Evolutionary conservation across 2,329 filamentous ascomycete genomes (phyloP), one percentile per base, ranked within the genome.

Genomic region (Aspergillus sp.): DNA sequence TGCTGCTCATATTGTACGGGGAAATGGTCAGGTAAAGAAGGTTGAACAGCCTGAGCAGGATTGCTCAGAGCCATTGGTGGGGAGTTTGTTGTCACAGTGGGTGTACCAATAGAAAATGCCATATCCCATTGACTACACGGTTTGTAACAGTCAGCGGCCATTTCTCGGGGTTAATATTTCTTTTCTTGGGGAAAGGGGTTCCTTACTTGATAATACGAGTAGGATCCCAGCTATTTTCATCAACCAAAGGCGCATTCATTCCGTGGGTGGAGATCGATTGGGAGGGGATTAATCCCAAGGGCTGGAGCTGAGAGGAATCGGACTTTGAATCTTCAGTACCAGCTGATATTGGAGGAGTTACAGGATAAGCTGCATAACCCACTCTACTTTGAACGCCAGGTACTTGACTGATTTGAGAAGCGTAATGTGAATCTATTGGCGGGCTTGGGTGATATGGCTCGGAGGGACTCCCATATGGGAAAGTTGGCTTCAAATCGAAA

Each of bases 181-280:
- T 3, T 30, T 30, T 11, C 11, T 10, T 30, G 11, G 27, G 27
- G 4, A 30, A 30, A 30, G 10, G 10, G 10, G 8, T 10, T 32
- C 30, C 91, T 83, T 85, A 96, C 92, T 94, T 91, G 83, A 96
- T 94, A 66, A 96, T 92, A 61, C 89, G 86, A 32, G 90, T 86
- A 23, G 92, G 93, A 70, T 96, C 96, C 92, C 92, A 96, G 84
- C 82, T 77, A 51, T 86, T 83, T 62, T 90, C 89, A 66, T 86
- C 80, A 71, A 90, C 78, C 73, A 91, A 81, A 48, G 82, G 80
- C 61, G 84, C 80, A 81, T 80, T 60, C 81, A 79, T 59, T 78
- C 80, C 71, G 85, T 73, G 72, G 32, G 67, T 70, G 30, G 71
- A 66, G 30, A 73, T 63, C 10, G 71, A 66, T 60, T 72, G 72